Percentiles rank a stretch among this genome's conserved stretches.
These are phyloP conservation scores for sunflower (Helianthus annuus) DNA, from an alignment of 129 eudicot genomes.

Conservation along the genomic window HanXRQr2.0-SUNRISE NC_035443.2:142313073-142313572, in stretches of 20 bases:
- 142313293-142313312: background rate
- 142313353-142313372: background rate
- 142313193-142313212: background rate
- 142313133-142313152: conserved; percentile 16
- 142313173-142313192: background rate
- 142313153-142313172: background rate
- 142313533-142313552: background rate
- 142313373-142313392: conserved; percentile 18
- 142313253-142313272: background rate
- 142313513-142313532: conserved; percentile 12
- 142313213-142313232: background rate
- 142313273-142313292: background rate
- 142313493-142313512: conserved; percentile 22
- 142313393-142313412: conserved; percentile 11
- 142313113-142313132: background rate
- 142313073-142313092: background rate
- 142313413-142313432: background rate
- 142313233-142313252: background rate
- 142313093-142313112: background rate
- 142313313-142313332: background rate
- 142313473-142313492: conserved; percentile 17
- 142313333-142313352: too few relatives aligned
- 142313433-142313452: conserved; percentile 26
- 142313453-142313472: conserved; percentile 23
- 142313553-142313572: conserved; percentile 6